Evolutionary conservation across 2,329 filamentous ascomycete species (phyloP), one percentile per base, ranked within the genome.

Genomic region (Proliferodiscus dingleyae): DNA sequence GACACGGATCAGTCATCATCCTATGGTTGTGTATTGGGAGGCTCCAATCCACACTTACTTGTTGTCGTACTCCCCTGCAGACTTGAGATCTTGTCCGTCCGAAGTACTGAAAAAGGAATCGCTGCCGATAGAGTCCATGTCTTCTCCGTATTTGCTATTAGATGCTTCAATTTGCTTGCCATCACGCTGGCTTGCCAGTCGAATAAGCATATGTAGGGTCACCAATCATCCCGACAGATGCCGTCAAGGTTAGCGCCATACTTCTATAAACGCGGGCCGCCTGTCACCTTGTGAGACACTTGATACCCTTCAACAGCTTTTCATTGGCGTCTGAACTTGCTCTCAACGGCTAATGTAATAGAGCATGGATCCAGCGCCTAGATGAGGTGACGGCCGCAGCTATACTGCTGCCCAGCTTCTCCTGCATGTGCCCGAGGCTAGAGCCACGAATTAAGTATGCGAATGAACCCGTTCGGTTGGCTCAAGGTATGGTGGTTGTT

Each of bases 391-490:
- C 22, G 23, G 24, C 16, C 41, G 43, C 50, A 44, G 46, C 41
- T 53, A 45, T 41, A 48, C 11, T 41, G 41, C 43, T 33, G 40
- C 41, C 37, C 29, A 26, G 22, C 13, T 41, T 23, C 47, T 19
- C 39, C 46, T 56, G 53, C 52, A 56, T 44, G 37, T 51, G 48
- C 33, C 55, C 52, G 52, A 30, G 21, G 43, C 23, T 24, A 30
- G 37, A 39, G 18, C 34, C 34, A 40, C 41, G n/a, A 24, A 23
- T 18, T 41, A 53, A 42, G 37, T 38, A 39, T 41, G 36, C 45
- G 45, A 55, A 52, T 55, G 50, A 56, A 55, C 54, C 19, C 36
- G 56, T 58, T 57, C 54, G 48, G 41, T 43, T 47, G 39, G 41
- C 47, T 52, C 47, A 48, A 24, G 37, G 34, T 37, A 43, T 50